Evolutionary conservation across 345 rosid species (phyloP).

Genomic region (Eucalyptus tenuipes): DNA sequence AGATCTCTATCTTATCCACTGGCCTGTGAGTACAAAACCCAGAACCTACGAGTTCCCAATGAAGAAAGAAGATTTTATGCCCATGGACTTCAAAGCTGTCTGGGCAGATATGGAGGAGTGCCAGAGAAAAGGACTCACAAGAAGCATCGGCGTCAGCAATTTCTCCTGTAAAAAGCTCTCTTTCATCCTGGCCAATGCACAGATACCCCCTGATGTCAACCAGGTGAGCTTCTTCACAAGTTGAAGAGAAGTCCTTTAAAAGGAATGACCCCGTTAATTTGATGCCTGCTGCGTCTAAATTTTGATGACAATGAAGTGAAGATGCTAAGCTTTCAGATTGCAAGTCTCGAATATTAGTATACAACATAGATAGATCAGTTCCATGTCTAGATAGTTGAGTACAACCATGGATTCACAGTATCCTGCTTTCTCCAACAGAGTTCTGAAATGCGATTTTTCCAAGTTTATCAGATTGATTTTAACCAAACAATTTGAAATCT

Average conservation of each 20-base stretch:
- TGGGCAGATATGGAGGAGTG: conserved; percentile 84
- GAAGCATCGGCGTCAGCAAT: conserved; percentile 76
- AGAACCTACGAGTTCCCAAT: conserved; percentile 58
- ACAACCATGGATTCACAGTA: background rate
- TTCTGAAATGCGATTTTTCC: background rate
- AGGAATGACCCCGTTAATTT: background rate
- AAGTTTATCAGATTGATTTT: background rate
- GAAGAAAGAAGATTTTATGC: conserved; percentile 44
- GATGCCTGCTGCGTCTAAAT: background rate
- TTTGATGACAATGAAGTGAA: background rate
- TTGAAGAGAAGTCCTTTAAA: background rate
- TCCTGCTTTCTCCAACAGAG: background rate
- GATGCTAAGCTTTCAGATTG: background rate
- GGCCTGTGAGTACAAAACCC: conserved; percentile 73
- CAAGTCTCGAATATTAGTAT: background rate
- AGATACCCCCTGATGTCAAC: conserved; percentile 64
- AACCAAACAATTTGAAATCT: background rate
- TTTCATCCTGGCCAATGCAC: conserved; percentile 45
- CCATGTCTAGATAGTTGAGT: background rate
- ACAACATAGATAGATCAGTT: background rate
- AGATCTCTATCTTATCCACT: conserved; percentile 68
- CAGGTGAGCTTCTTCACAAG: conserved; percentile 32
- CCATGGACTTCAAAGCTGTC: conserved; percentile 49
- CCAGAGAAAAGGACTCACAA: conserved; percentile 48
- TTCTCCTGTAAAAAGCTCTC: conserved; percentile 63